Conservation (phyloP, 176 grass and related monocot genomes). For the Cenchrus purpureus region DNA sequence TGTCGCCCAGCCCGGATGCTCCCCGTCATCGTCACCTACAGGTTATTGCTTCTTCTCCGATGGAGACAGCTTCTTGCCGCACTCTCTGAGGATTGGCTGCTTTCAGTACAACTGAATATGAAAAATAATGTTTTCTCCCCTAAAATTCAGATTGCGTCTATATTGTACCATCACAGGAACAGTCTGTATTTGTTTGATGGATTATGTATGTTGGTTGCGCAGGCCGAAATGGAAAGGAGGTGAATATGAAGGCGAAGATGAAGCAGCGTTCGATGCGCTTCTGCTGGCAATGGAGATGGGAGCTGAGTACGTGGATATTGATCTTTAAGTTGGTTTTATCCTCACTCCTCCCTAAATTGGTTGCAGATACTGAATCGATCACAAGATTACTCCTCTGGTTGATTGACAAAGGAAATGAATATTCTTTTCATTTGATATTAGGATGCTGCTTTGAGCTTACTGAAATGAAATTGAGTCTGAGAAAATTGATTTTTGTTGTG, state of each 20-base stretch:
- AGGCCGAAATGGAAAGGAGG: constrained; percentile 98
- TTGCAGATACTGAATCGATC: not conserved
- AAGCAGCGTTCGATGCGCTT: constrained; percentile 66
- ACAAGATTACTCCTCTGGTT: not conserved
- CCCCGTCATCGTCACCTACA: constrained; percentile 83
- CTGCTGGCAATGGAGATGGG: constrained; percentile 81
- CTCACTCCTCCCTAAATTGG: not conserved
- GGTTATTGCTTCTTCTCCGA: constrained; percentile 33
- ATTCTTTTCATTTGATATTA: not conserved
- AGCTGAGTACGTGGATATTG: constrained; percentile 90
- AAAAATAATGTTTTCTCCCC: not conserved
- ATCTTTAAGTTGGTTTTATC: constrained; percentile 69
- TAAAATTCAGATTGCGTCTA: not conserved
- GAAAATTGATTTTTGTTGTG: not conserved
- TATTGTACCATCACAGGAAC: not conserved
- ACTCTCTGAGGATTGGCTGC: not conserved
- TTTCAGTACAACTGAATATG: not conserved
- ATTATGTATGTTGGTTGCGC: not conserved
- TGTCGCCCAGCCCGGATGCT: constrained; percentile 65
- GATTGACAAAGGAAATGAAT: not conserved
- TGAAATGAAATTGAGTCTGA: not conserved
- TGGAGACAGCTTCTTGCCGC: not conserved
- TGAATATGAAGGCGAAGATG: constrained; percentile 78
- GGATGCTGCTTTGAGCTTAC: not conserved
- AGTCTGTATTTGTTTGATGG: not conserved